These are phyloP conservation scores for Alnus glutinosa DNA, from an alignment of 306 rosid genomes.

Conservation along the genomic window DNA sequence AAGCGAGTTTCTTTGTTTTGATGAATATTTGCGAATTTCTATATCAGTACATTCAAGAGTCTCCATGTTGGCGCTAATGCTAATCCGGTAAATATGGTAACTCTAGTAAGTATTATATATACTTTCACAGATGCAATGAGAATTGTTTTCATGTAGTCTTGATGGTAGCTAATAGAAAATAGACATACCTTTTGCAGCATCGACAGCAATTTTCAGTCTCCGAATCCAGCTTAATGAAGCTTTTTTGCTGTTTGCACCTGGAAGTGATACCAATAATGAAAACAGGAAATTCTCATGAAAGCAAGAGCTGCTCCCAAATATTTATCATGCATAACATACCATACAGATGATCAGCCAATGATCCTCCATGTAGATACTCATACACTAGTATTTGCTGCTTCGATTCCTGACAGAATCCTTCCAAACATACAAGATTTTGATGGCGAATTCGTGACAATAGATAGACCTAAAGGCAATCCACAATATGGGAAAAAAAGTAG, in stretches of 20 bases:
- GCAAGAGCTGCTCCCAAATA: not conserved
- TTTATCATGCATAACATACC: slow-evolving; percentile 46
- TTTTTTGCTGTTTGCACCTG: slow-evolving; percentile 62
- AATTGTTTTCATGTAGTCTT: not conserved
- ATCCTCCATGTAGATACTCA: slow-evolving; percentile 93
- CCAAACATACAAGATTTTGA: slow-evolving; percentile 86
- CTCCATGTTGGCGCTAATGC: not conserved
- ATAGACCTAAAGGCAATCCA: slow-evolving; percentile 53
- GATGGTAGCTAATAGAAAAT: not conserved
- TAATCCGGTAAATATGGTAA: not conserved
- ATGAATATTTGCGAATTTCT: not conserved
- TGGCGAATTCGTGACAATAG: slow-evolving; percentile 77
- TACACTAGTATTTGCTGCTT: slow-evolving; percentile 93
- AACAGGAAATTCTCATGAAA: slow-evolving; percentile 2
- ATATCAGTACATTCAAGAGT: not conserved
- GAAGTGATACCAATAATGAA: not conserved
- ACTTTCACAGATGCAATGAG: not conserved
- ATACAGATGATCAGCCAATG: slow-evolving; percentile 79
- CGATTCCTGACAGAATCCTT: slow-evolving; percentile 87
- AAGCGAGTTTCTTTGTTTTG: not conserved
- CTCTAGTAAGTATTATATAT: not conserved
- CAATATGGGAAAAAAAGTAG: slow-evolving; percentile 6
- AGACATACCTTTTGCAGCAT: slow-evolving; percentile 86
- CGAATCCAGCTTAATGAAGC: slow-evolving; percentile 84
- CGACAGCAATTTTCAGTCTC: slow-evolving; percentile 90